Percentiles rank a stretch among this genome's conserved stretches.
These are phyloP conservation scores for Coemansia sp. DNA, from an alignment of 192 early-diverging fungal genomes.

Conservation along the genomic window DNA sequence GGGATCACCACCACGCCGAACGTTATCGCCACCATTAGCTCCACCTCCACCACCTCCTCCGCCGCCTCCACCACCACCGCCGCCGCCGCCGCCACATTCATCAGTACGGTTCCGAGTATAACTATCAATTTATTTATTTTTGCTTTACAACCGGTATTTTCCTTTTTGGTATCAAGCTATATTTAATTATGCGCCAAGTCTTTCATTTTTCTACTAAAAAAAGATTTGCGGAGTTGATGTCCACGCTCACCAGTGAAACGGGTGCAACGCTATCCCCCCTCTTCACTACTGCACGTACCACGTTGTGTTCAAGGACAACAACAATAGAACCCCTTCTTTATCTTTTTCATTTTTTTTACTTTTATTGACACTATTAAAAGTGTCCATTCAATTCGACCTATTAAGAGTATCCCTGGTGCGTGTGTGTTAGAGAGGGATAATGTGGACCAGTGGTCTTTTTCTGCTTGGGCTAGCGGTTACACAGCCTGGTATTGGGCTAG, in stretches of 20 bases:
- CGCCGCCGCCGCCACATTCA: neutral
- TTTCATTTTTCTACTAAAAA: neutral
- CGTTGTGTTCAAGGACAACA: neutral
- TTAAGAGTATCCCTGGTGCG: neutral
- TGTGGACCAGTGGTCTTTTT: conserved; percentile 16
- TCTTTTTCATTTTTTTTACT: neutral
- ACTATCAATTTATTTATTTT: neutral
- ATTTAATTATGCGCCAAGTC: no score
- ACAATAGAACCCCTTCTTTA: neutral
- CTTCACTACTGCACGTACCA: neutral
- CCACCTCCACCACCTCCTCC: neutral
- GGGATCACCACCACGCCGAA: neutral
- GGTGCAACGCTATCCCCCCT: neutral
- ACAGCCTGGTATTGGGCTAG: neutral
- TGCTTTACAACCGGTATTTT: no score
- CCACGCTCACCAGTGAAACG: conserved; percentile 8
- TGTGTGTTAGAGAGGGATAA: neutral
- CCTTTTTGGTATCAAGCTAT: no score
- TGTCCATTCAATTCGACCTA: conserved; percentile 5
- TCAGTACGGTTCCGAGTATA: neutral
- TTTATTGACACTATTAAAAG: neutral
- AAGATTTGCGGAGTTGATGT: neutral
- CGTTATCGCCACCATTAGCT: neutral
- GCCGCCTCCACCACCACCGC: neutral
- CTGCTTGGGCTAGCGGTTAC: conserved; percentile 8